Evolutionary conservation across 2,329 filamentous ascomycete genomes (phyloP).

Genomic region (Bipolaris cookei): DNA sequence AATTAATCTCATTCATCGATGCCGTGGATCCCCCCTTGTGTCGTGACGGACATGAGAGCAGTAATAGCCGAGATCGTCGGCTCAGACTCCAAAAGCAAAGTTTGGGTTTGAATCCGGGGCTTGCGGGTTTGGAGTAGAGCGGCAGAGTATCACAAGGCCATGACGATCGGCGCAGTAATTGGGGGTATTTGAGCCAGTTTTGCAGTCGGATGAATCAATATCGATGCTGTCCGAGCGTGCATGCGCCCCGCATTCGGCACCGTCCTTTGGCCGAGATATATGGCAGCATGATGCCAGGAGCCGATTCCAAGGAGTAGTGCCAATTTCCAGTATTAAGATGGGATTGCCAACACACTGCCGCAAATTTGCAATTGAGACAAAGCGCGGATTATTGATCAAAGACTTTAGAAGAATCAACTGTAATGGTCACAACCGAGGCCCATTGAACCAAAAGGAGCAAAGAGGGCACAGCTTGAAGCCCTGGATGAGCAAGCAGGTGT

Average conservation of each 20-base stretch:
- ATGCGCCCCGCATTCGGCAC: slow-evolving; percentile 13
- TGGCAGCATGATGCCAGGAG: no score
- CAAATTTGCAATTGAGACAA: no score
- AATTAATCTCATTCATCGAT: slow-evolving; percentile 21
- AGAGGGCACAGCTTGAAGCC: neutral
- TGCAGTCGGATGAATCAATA: neutral
- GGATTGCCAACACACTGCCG: no score
- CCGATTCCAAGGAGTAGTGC: no score
- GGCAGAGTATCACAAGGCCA: neutral
- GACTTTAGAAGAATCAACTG: neutral
- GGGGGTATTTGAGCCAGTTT: neutral
- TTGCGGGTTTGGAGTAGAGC: neutral
- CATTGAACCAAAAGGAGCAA: neutral
- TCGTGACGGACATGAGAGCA: neutral
- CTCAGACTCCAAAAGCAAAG: neutral
- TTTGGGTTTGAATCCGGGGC: neutral
- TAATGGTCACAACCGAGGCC: neutral
- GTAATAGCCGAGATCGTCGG: neutral
- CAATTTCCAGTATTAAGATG: no score
- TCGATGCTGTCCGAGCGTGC: neutral
- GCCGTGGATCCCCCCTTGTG: neutral
- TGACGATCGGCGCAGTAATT: neutral
- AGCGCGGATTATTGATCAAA: no score
- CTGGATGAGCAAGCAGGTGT: neutral
- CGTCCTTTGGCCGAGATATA: no score